These are phyloP conservation scores for Neurospora africana DNA, from an alignment of 495 filamentous ascomycete species.

Conservation along the genomic window DNA sequence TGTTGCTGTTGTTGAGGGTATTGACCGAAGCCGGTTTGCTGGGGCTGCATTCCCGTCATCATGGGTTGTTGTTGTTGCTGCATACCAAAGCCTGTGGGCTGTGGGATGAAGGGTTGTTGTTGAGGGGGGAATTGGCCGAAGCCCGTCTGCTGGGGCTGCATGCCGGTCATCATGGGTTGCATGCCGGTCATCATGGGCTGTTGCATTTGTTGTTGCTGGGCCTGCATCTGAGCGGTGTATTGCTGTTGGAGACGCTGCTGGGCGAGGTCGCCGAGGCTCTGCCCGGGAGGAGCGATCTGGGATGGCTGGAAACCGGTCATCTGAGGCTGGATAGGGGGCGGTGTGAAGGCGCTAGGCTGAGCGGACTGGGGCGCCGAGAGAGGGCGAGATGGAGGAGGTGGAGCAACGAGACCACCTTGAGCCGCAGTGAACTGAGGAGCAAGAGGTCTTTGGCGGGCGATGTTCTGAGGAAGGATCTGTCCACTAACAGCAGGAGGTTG, in stretches of 20 bases:
- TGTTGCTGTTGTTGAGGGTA: not conserved
- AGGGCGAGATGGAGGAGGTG: slow-evolving; percentile 74
- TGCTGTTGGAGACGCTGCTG: slow-evolving; percentile 57
- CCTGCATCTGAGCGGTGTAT: slow-evolving; percentile 25
- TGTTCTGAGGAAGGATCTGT: slow-evolving; percentile 28
- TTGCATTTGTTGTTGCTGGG: slow-evolving; percentile 17
- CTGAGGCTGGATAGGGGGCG: slow-evolving; percentile 72
- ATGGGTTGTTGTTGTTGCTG: slow-evolving; percentile 29
- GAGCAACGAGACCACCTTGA: slow-evolving; percentile 56
- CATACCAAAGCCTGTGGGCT: not conserved
- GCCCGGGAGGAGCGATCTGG: slow-evolving; percentile 58
- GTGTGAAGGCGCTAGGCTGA: slow-evolving; percentile 61
- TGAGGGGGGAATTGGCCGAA: slow-evolving; percentile 23
- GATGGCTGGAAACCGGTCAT: slow-evolving; percentile 58
- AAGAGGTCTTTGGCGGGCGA: slow-evolving; percentile 60
- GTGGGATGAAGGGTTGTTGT: not conserved
- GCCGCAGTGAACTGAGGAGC: slow-evolving; percentile 50
- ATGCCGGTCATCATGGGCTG: slow-evolving; percentile 14
- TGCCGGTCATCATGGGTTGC: slow-evolving; percentile 33
- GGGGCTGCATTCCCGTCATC: slow-evolving; percentile 35
- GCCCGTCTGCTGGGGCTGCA: slow-evolving; percentile 40
- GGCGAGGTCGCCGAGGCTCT: slow-evolving; percentile 61
- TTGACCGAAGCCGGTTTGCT: slow-evolving; percentile 42
- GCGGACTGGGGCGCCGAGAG: slow-evolving; percentile 82
- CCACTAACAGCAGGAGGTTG: slow-evolving; percentile 27